Conservation (phyloP, 78 protist species). For the Chrysochromulina parva region DNA sequence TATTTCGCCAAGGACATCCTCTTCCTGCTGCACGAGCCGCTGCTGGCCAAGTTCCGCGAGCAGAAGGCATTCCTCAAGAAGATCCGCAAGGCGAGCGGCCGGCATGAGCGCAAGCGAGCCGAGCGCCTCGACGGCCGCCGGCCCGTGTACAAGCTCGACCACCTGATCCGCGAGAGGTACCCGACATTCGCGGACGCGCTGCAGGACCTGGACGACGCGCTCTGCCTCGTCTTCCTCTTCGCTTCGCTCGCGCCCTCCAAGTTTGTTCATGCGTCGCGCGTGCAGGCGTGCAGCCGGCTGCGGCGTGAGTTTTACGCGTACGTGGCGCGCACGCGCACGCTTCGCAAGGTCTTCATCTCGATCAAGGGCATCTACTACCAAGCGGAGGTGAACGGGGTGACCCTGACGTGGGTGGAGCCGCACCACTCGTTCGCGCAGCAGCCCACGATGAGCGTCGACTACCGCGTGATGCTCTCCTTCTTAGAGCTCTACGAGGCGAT, state of each 20-base stretch:
- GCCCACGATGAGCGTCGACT: constrained; percentile 54
- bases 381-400: constrained; percentile 80
- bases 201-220: constrained; percentile 93
- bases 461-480: constrained; percentile 85
- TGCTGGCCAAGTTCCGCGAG: constrained; percentile 80
- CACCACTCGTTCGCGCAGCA: constrained; percentile 65
- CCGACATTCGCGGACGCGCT: constrained; percentile 93
- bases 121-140: not conserved
- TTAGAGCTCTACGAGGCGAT: constrained; percentile 81
- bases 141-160: constrained; percentile 66
- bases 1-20: constrained; percentile 82
- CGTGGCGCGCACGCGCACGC: not conserved
- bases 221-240: constrained; percentile 81
- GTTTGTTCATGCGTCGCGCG: not conserved
- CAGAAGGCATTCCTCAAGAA: constrained; percentile 56
- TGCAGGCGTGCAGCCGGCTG: constrained; percentile 57
- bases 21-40: constrained; percentile 89
- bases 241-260: constrained; percentile 66
- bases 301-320: not conserved
- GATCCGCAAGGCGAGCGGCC: not conserved
- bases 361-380: constrained; percentile 86
- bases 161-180: constrained; percentile 66
- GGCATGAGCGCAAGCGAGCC: not conserved
- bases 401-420: constrained; percentile 93
- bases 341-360: constrained; percentile 86